A percentile compares a stretch with the other conserved stretches of the same genome.
Conservation (phyloP, 2,329 filamentous ascomycete species). For the Aotearoamyces nothofagi region DNA sequence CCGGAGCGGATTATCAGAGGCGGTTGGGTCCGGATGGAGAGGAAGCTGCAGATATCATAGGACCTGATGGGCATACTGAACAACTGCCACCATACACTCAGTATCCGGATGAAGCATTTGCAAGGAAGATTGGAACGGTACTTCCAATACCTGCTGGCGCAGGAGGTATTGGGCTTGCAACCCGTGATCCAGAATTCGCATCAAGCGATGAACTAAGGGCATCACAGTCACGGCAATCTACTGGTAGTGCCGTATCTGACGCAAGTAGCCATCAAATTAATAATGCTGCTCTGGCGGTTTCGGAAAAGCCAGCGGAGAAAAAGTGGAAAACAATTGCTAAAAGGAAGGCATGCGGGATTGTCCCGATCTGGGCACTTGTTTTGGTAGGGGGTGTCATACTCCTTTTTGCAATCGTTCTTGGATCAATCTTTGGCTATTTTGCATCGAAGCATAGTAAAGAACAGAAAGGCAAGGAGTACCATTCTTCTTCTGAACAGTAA, state of each 20-base stretch:
- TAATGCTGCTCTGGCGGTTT: conserved; percentile 26
- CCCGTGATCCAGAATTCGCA: conserved; percentile 46
- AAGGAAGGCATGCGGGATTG: conserved; percentile 39
- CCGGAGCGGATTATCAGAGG: conserved; percentile 48
- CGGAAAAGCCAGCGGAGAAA: conserved; percentile 32
- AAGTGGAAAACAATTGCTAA: conserved; percentile 37
- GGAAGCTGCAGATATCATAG: conserved; percentile 75
- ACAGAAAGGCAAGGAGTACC: conserved; percentile 7
- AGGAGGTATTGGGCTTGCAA: conserved; percentile 44
- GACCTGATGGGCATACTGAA: conserved; percentile 77
- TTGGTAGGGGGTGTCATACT: conserved; percentile 36
- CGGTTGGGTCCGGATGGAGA: conserved; percentile 68
- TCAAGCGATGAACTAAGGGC: conserved; percentile 38
- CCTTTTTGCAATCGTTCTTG: conserved; percentile 42
- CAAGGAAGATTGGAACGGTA: conserved; percentile 32
- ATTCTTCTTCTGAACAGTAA: conserved; percentile 5
- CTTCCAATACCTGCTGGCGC: conserved; percentile 27
- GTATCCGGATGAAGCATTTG: conserved; percentile 63
- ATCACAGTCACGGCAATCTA: conserved; percentile 33
- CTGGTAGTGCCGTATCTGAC: conserved; percentile 34
- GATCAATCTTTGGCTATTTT: conserved; percentile 20
- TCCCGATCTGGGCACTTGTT: conserved; percentile 46
- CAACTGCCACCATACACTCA: conserved; percentile 83
- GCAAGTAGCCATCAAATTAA: conserved; percentile 38
- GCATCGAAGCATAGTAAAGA: conserved; percentile 4